A percentile compares a stretch with the other conserved stretches of the same genome.
phyloP scores from a whole-genome alignment of 139 green algal genomes.

The Chlorella sp. region DNA sequence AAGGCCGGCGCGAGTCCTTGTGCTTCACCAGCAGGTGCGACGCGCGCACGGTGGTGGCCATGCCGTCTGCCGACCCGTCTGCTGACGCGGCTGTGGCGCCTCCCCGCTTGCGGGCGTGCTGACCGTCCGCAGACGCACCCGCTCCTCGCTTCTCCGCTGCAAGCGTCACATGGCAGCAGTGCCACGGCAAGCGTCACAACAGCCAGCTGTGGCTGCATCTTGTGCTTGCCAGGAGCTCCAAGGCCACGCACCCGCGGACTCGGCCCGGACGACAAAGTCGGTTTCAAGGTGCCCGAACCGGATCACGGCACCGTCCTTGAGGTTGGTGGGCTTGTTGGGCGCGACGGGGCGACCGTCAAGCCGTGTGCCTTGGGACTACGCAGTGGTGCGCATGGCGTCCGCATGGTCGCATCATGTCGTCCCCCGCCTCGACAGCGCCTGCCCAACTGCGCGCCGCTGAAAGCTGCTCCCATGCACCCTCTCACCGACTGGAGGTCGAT shows the following conservation, averaged over 20 bases:
- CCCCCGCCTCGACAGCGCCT: neutral
- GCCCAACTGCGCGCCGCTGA: neutral
- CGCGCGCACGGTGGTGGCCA: conserved; percentile 45
- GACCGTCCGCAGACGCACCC: conserved; percentile 6
- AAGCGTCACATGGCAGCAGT: neutral
- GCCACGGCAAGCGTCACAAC: neutral
- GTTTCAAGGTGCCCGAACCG: conserved; percentile 19
- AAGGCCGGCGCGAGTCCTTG: conserved; percentile 52
- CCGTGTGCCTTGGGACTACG: conserved; percentile 44
- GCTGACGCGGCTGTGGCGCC: neutral
- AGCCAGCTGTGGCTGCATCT: neutral
- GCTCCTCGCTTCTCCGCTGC: neutral
- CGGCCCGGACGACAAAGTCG: conserved; percentile 8
- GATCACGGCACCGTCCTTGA: conserved; percentile 31
- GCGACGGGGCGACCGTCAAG: conserved; percentile 26
- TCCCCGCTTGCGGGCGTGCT: conserved; percentile 20
- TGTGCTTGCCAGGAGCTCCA: neutral
- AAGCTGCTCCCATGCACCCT: neutral
- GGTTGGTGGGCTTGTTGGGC: conserved; percentile 27
- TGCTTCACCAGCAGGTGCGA: conserved; percentile 88
- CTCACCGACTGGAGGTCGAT: conserved; percentile 60
- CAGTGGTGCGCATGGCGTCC: neutral
- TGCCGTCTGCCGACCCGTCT: conserved; percentile 4
- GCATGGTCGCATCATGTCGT: neutral
- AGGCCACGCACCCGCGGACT: neutral